These are phyloP conservation scores for Arthrobotrys entomopaga DNA, from an alignment of 2,329 filamentous ascomycete genomes.

Conservation along the genomic window DNA sequence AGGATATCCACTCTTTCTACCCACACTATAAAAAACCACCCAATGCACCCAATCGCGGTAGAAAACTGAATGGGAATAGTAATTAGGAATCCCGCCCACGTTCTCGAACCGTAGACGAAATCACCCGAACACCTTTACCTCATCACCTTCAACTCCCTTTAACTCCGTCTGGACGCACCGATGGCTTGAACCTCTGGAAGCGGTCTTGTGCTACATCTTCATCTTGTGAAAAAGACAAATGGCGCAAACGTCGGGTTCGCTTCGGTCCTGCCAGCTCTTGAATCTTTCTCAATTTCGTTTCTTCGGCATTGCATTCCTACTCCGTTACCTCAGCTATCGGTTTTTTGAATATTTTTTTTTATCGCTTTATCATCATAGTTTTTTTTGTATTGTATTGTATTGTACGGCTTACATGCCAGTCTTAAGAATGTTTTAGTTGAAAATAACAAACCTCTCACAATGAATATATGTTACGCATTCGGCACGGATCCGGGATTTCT, in stretches of 20 bases:
- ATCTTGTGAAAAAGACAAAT: constrained; percentile 17
- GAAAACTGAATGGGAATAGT: constrained; percentile 15
- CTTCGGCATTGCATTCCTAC: neutral
- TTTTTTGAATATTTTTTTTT: too few species aligned
- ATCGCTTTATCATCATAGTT: neutral
- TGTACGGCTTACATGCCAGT: neutral
- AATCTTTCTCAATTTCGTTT: constrained; percentile 2
- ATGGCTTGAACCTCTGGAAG: constrained; percentile 8
- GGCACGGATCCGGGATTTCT: constrained; percentile 23
- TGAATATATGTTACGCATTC: constrained; percentile 19
- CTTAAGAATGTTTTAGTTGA: constrained; percentile 25
- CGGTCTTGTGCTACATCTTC: constrained; percentile 4
- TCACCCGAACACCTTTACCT: neutral
- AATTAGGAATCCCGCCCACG: constrained; percentile 23
- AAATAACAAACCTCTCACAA: constrained; percentile 9
- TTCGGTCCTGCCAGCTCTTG: constrained; percentile 30
- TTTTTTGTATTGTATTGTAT: constrained; percentile 10
- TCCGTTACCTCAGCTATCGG: too few species aligned
- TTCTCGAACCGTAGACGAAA: constrained; percentile 3
- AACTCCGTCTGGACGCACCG: neutral
- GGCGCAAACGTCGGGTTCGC: constrained; percentile 21
- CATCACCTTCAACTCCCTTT: constrained; percentile 3
- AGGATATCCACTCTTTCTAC: constrained; percentile 11
- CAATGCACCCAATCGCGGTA: neutral
- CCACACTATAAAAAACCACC: neutral